A percentile compares a stretch with the other conserved stretches of the same genome.
Evolutionary conservation across 2,329 filamentous ascomycete genomes (phyloP).

Genomic region (Escovopsis sp.): DNA sequence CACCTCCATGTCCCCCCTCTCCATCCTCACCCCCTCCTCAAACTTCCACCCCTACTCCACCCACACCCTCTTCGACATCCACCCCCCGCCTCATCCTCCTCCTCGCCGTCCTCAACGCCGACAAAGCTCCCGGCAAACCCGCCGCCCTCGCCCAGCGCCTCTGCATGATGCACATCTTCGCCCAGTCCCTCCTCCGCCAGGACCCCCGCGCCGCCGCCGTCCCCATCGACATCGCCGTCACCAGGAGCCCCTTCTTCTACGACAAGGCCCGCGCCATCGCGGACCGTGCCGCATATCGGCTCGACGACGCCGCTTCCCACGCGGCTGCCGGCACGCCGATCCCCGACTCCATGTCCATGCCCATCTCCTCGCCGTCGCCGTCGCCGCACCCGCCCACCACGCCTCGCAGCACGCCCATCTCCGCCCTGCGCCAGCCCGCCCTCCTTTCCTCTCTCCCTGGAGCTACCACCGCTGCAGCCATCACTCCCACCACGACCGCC

Average conservation of each 20-base stretch:
- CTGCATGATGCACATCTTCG: constrained; percentile 57
- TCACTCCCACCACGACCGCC: too few species aligned
- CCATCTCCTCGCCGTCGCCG: background rate
- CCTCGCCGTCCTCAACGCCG: constrained; percentile 48
- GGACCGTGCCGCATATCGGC: constrained; percentile 28
- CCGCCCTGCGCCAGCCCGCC: too few species aligned
- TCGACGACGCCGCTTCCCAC: too few species aligned
- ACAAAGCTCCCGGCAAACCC: constrained; percentile 46
- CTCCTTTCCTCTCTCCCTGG: too few species aligned
- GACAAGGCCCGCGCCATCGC: constrained; percentile 51
- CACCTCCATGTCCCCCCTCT: constrained; percentile 38
- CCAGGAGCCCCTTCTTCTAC: constrained; percentile 57
- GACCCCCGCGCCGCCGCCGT: constrained; percentile 5
- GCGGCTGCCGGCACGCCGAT: too few species aligned
- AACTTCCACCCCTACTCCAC: too few species aligned
- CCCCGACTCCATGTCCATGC: too few species aligned
- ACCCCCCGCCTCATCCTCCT: constrained; percentile 32
- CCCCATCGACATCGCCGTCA: constrained; percentile 51
- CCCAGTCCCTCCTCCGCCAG: constrained; percentile 37
- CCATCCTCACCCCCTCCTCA: constrained; percentile 49
- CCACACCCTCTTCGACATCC: too few species aligned
- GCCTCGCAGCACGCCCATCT: too few species aligned
- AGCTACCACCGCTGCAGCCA: too few species aligned
- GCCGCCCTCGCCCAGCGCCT: constrained; percentile 53
- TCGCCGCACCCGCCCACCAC: background rate